phyloP scores from a whole-genome alignment of 176 grass and related monocot genomes.

The Carex cristatella region DNA sequence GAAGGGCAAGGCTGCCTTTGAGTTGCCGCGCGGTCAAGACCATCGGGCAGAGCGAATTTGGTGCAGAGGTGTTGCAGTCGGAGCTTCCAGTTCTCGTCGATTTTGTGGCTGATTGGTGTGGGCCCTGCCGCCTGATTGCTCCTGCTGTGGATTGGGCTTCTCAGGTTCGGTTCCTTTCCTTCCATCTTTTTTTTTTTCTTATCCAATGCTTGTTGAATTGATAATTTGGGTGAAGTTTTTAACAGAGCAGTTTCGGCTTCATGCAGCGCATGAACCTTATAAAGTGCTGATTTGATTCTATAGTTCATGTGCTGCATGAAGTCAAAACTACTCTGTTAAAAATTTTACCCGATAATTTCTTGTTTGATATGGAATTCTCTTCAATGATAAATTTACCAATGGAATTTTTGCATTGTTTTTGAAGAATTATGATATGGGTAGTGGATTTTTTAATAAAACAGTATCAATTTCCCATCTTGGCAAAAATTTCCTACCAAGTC shows the following conservation, averaged over 20 bases:
- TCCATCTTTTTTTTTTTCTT: background rate
- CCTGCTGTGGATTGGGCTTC: conserved; percentile 85
- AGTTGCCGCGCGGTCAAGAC: conserved; percentile 49
- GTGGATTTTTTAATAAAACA: background rate
- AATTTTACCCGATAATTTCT: background rate
- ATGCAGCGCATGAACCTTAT: too few species aligned
- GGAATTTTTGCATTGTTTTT: background rate
- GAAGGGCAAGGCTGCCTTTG: conserved; percentile 32
- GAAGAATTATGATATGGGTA: background rate
- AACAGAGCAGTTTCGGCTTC: too few species aligned
- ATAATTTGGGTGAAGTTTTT: too few species aligned
- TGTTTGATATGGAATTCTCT: background rate
- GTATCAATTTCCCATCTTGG: background rate
- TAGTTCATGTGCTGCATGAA: too few species aligned
- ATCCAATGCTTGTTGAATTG: background rate
- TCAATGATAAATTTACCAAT: background rate
- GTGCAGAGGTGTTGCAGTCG: conserved; percentile 64
- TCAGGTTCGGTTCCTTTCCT: conserved; percentile 25
- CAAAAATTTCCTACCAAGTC: background rate
- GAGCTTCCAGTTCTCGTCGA: conserved; percentile 88
- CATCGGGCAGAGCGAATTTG: conserved; percentile 61
- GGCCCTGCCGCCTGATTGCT: conserved; percentile 84
- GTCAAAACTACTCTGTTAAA: too few species aligned
- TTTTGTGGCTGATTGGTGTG: conserved; percentile 95
- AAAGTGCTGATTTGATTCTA: too few species aligned